These are phyloP conservation scores for Eucalyptus melliodora DNA, from an alignment of 345 rosid genomes.

Conservation along the genomic window DNA sequence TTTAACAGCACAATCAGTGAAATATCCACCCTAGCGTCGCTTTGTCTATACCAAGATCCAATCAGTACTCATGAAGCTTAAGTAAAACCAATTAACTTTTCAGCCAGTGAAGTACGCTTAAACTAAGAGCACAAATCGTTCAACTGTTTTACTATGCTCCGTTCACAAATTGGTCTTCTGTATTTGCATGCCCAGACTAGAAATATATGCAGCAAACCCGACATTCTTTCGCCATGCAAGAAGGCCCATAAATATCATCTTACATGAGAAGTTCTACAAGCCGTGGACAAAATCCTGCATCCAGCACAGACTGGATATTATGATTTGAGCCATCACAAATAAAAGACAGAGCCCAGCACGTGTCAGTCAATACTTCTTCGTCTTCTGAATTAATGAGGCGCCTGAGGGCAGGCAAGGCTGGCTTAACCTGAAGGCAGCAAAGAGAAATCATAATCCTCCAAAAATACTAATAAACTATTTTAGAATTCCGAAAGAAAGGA, in stretches of 20 bases:
- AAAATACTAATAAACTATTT: not conserved
- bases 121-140: not conserved
- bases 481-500: not conserved
- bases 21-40: not conserved
- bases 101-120: not conserved
- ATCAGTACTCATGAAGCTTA: not conserved
- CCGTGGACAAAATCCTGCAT: slow-evolving; percentile 16
- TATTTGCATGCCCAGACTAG: not conserved
- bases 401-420: slow-evolving; percentile 7
- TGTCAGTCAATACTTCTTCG: slow-evolving; percentile 21
- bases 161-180: not conserved
- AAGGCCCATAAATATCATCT: not conserved
- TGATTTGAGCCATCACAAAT: slow-evolving; percentile 23
- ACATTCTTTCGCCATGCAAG: not conserved
- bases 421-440: slow-evolving; percentile 12
- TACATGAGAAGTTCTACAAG: slow-evolving; percentile 23
- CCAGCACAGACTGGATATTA: slow-evolving; percentile 24
- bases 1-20: not conserved
- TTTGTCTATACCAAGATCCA: not conserved
- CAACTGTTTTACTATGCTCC: not conserved
- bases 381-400: slow-evolving; percentile 10
- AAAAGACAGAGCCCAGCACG: slow-evolving; percentile 30
- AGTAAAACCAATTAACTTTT: not conserved
- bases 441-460: not conserved
- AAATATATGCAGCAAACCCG: not conserved